Evolutionary conservation across 179 eudicot species (phyloP).

Genomic region (Monotropa hypopitys): DNA sequence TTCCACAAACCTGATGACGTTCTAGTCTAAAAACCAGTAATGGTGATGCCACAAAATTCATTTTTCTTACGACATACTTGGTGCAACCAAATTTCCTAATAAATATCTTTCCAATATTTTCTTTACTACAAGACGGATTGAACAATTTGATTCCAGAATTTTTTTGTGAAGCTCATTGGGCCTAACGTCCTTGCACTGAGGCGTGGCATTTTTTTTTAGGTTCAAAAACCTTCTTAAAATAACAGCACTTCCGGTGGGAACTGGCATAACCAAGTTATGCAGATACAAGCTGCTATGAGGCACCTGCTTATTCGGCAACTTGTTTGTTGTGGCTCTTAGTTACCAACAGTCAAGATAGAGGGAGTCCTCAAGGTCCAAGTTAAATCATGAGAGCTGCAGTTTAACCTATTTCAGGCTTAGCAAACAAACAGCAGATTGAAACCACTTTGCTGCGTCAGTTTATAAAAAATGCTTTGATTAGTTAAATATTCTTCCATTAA

Average conservation of each 20-base stretch:
- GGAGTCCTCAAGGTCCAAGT: not conserved
- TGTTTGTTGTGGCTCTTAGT: not conserved
- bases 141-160: not conserved
- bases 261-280: not conserved
- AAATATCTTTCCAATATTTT: not conserved
- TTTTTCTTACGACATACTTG: not conserved
- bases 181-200: not conserved
- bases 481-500: not conserved
- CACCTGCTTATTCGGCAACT: not conserved
- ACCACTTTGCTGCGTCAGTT: not conserved
- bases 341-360: not conserved
- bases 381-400: not conserved
- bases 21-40: not conserved
- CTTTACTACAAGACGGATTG: not conserved
- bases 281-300: not conserved
- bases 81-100: slow-evolving; percentile 2
- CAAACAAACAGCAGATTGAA: not conserved
- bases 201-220: not conserved
- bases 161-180: not conserved
- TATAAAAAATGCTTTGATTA: not conserved
- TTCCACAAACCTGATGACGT: not conserved
- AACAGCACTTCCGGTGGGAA: not conserved
- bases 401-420: not conserved
- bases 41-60: not conserved
- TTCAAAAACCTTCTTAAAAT: not conserved